Conservation (phyloP, 2,329 filamentous ascomycete genomes). For the Aspergillus eucalypticola region DNA sequence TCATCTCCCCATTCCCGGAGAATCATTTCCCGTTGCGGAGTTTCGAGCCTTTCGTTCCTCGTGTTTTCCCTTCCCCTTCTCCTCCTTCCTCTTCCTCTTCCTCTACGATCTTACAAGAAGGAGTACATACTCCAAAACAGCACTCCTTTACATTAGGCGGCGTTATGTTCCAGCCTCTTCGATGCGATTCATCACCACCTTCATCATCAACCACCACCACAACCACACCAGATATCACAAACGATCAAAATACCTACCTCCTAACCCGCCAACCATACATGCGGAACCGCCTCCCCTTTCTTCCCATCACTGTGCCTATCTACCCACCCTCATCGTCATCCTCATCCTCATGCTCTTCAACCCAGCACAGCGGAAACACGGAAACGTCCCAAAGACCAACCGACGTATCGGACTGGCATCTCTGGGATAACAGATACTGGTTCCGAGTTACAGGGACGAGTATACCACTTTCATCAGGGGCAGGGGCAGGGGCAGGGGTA, state of each 20-base stretch:
- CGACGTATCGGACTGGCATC: constrained; percentile 29
- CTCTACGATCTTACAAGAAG: fast-evolving
- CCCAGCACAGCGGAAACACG: background rate
- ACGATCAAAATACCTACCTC: constrained; percentile 34
- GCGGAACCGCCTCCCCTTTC: constrained; percentile 26
- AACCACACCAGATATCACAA: too few species aligned
- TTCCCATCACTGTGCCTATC: constrained; percentile 21
- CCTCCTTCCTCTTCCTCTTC: background rate
- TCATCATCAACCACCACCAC: constrained; percentile 17
- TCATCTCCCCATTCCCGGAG: constrained; percentile 49
- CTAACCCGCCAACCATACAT: constrained; percentile 42
- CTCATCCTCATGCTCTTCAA: background rate
- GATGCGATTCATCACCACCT: background rate
- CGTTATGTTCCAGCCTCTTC: constrained; percentile 50
- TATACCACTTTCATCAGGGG: background rate
- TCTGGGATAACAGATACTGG: constrained; percentile 62
- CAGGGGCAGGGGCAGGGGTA: too few species aligned
- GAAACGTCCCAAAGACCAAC: background rate
- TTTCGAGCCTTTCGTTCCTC: constrained; percentile 42
- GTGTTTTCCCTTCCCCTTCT: constrained; percentile 41
- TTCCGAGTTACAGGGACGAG: constrained; percentile 46
- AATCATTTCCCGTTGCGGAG: constrained; percentile 46
- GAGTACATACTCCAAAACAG: background rate
- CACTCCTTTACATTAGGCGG: constrained; percentile 53
- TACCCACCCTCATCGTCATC: background rate